Conservation (phyloP, 345 rosid genomes). For the Durio zibethinus region DNA sequence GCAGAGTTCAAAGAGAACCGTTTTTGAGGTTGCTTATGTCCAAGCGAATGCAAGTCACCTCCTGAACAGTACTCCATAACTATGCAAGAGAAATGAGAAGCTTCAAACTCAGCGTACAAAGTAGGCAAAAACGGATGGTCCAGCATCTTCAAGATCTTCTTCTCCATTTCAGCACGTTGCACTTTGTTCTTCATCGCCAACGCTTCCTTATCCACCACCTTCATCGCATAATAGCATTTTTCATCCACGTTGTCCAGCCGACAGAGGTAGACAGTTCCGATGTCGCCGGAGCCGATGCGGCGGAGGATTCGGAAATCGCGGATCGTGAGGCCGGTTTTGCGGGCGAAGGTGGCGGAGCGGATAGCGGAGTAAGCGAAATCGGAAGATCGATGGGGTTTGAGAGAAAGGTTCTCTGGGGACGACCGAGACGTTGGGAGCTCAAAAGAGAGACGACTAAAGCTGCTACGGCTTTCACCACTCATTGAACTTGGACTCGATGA, state of each 20-base stretch:
- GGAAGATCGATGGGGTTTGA: conserved; percentile 80
- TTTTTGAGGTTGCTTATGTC: conserved; percentile 57
- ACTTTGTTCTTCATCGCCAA: conserved; percentile 68
- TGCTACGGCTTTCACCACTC: conserved; percentile 66
- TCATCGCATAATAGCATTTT: conserved; percentile 67
- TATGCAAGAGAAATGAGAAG: conserved; percentile 78
- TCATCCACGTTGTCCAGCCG: conserved; percentile 37
- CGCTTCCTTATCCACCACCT: conserved; percentile 80
- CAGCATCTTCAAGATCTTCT: conserved; percentile 69
- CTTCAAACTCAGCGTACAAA: conserved; percentile 84
- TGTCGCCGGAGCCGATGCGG: conserved; percentile 82
- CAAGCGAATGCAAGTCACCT: conserved; percentile 81
- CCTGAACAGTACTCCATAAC: conserved; percentile 97
- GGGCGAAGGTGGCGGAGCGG: conserved; percentile 43
- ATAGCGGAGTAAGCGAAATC: conserved; percentile 79
- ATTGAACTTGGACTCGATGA: conserved; percentile 54
- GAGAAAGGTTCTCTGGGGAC: conserved; percentile 41
- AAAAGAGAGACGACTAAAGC: conserved; percentile 78
- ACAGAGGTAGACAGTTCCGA: conserved; percentile 88
- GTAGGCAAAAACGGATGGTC: conserved; percentile 94
- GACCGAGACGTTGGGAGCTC: conserved; percentile 40
- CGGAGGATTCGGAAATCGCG: conserved; percentile 73
- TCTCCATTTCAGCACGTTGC: conserved; percentile 83
- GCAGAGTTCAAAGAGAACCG: conserved; percentile 69
- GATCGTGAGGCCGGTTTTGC: conserved; percentile 46